Evolutionary conservation across 306 rosid species (phyloP), one percentile per base, ranked within the genome.

Genomic region (Mucuna pruriens): DNA sequence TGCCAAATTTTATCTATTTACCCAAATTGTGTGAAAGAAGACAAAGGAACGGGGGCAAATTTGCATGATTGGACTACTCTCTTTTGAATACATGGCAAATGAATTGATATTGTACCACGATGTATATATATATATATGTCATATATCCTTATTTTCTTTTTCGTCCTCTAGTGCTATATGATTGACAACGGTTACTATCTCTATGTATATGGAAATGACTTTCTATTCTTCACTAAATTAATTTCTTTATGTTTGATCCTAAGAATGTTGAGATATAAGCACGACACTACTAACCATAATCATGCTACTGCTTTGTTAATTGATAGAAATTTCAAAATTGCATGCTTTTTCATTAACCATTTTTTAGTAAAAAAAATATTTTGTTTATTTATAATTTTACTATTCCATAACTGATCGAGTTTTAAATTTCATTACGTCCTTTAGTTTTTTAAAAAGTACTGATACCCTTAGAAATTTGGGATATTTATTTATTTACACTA

Each of bases 151-250:
- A n/a, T n/a, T n/a, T 42, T 0, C 5, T 20, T 23, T 23, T 52
- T 33, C 39, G 33, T 38, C 67, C 48, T 60, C 13, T 70, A 68
- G 63, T 15, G 38, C 2, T 45, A 20, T 20, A 33, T 58, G 11
- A 72, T 58, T 45, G 49, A 69, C 78, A 58, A 44, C 44, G 71
- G 78, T 72, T 55, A 48, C 0, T 1, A 69, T 57, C 4, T 57
- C 4, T 11, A 42, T 58, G 40, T 9, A 44, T 25, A 42, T 20
- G 70, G 71, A 70, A 42, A 70, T 45, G 63, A 79, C 38, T n/a
- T 54, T 40, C 1, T 17, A 10, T 9, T 36, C 1, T 49, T 66
- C 19, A 52, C 16, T 23, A 62, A 64, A 3, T 49, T 33, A 54
- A 22, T 54, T n/a, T 46, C 6, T 51, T 1, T 64, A 4, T 65